Conservation (phyloP, 305 asterid species). For the Fraxinus baroniana region DNA sequence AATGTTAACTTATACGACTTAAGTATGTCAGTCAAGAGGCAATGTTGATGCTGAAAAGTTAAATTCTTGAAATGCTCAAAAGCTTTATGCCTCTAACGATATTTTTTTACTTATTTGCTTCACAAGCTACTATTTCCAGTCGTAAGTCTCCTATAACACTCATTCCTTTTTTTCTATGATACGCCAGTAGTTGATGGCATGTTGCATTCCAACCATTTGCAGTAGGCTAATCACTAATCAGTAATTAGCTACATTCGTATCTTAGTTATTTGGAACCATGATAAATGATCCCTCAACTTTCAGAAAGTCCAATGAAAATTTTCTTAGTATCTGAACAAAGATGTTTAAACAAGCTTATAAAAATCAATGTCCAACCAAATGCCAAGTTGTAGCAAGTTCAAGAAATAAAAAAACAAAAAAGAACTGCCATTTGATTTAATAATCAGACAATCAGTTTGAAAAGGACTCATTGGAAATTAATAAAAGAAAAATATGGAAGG, state of each 20-base stretch:
- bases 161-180: neutral
- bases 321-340: neutral
- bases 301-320: neutral
- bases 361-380: neutral
- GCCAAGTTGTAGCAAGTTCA: neutral
- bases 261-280: neutral
- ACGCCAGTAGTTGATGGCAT: neutral
- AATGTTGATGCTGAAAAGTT: neutral
- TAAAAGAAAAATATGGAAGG: neutral
- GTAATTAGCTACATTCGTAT: neutral
- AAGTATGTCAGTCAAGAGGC: neutral
- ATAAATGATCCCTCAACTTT: conserved; percentile 3
- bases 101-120: neutral
- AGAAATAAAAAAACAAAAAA: neutral
- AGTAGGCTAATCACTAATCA: too few relatives aligned
- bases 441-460: neutral
- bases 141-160: neutral
- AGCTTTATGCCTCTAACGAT: neutral
- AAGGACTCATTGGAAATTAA: neutral
- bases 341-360: neutral
- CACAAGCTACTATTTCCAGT: neutral
- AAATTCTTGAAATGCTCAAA: neutral
- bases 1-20: neutral
- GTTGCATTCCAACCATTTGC: neutral
- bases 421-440: neutral